Conservation (phyloP, 1,284 basidiomycete species). For the Moniliophthora roreri region DNA sequence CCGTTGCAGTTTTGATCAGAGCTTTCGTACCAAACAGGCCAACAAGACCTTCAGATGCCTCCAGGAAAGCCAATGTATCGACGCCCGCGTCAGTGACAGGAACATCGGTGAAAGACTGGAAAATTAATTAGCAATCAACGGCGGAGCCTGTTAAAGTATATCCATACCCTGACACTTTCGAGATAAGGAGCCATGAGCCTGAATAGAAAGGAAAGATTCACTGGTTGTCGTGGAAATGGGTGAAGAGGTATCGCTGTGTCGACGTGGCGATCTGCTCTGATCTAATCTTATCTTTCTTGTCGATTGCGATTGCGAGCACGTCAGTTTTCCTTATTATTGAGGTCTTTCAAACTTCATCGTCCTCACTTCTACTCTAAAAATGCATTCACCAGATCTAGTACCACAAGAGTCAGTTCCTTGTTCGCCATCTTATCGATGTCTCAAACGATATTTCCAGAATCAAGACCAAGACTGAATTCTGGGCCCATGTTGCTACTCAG, state of each 20-base stretch:
- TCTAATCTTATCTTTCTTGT: slow-evolving; percentile 27
- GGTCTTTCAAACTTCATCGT: too few species aligned
- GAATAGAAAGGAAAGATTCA: slow-evolving; percentile 4
- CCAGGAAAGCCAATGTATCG: slow-evolving; percentile 86
- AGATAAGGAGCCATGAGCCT: slow-evolving; percentile 81
- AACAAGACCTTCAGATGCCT: slow-evolving; percentile 89
- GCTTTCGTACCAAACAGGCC: slow-evolving; percentile 84
- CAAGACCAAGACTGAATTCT: slow-evolving; percentile 71
- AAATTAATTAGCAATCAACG: slow-evolving; percentile 4
- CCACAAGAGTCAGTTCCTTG: slow-evolving; percentile 44
- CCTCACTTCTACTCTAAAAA: background rate
- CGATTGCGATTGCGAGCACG: background rate
- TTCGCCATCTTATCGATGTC: background rate
- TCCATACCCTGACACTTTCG: slow-evolving; percentile 73
- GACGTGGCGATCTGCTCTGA: slow-evolving; percentile 7
- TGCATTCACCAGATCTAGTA: slow-evolving; percentile 35
- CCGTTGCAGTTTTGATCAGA: background rate
- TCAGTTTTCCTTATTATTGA: slow-evolving; percentile 5
- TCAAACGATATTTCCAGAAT: slow-evolving; percentile 37
- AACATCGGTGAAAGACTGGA: slow-evolving; percentile 89
- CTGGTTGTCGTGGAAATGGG: slow-evolving; percentile 4
- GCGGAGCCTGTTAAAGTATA: background rate
- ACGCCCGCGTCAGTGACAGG: slow-evolving; percentile 85
- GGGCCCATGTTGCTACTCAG: slow-evolving; percentile 71
- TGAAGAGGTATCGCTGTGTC: background rate